Evolutionary conservation across 495 filamentous ascomycete species (phyloP), one percentile per base, ranked within the genome.

Genomic region (Hypoxylon fragiforme): DNA sequence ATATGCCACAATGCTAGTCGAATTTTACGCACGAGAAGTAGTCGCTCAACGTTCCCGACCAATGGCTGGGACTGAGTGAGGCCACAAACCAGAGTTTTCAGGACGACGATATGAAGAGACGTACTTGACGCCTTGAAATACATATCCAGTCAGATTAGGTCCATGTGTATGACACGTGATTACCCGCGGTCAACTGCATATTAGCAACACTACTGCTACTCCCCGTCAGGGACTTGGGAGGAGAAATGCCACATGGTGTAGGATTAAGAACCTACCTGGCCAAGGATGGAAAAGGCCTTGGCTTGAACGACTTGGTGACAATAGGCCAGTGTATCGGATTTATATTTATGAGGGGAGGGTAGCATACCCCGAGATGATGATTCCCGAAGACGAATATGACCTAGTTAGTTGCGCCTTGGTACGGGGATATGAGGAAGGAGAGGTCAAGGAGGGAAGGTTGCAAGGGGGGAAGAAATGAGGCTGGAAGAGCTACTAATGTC

Each of bases 1-100:
- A 2, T 99, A 99, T 55, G 94, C 92, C 6, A 99, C 94, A 2
- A 97, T 97, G 95, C 81, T 99, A 2, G 94, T 99, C 7, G 92
- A 97, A 67, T 99, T 97, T 67, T 99, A 97, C 61, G 92, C 91
- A 0, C 80, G 95, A 18, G 95, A 97, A 69, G 87, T 96, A 14
- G 79, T 96, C 4, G 77, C 87, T 6, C 89, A 74, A 36, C 62
- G 69, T 13, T 67, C 69, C 11, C 62, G 70, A 2, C 62, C 64
- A 6, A 46, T 49, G 34, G 50, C 40, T 16, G 60, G 57, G 18
- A 28, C 49, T 21, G 50, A 60, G 22, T 57, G 48, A 58, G 42
- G 11, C 14, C 20, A 41, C 19, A 28, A 26, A 8, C 38, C 40
- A 57, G 16, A 41, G 36, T 41, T 42, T 50, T 51, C 50, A 47